Percentiles rank a stretch among this genome's conserved stretches.
Conservation (phyloP, 352 stramenopile species). For the Phytophthora hybrid region DNA sequence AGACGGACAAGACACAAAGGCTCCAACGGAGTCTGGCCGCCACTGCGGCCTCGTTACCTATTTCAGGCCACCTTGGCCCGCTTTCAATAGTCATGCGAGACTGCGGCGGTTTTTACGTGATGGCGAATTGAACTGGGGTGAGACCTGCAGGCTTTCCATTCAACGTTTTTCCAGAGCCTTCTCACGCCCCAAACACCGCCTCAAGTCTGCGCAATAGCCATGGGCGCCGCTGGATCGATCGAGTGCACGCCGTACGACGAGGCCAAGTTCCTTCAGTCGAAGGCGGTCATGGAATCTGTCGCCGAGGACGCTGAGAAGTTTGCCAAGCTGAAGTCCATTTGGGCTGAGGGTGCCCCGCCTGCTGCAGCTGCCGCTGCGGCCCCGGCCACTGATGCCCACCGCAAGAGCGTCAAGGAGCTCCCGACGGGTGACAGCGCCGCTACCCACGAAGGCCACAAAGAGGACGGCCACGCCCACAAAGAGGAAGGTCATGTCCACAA, state of each 20-base stretch:
- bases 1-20: conserved; percentile 11
- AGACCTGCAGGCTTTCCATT: conserved; percentile 20
- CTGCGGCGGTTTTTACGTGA: conserved; percentile 8
- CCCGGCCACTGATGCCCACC: conserved; percentile 30
- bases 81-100: conserved; percentile 23
- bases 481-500: not conserved
- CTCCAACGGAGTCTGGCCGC: not conserved
- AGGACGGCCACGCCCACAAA: conserved; percentile 4
- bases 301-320: conserved; percentile 77
- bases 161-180: conserved; percentile 31
- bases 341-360: conserved; percentile 39
- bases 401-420: conserved; percentile 50
- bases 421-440: conserved; percentile 14
- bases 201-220: conserved; percentile 21
- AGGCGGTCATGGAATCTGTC: conserved; percentile 68
- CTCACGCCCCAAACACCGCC: conserved; percentile 14
- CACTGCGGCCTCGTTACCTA: conserved; percentile 11
- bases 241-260: conserved; percentile 68
- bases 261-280: conserved; percentile 75
- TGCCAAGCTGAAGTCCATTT: conserved; percentile 73
- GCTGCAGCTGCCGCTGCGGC: not conserved
- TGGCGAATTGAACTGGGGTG: not conserved
- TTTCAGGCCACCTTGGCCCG: conserved; percentile 12
- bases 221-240: conserved; percentile 65
- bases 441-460: conserved; percentile 11